Conservation (phyloP, 2,329 filamentous ascomycete species). For the Blastomyces gilchristii region DNA sequence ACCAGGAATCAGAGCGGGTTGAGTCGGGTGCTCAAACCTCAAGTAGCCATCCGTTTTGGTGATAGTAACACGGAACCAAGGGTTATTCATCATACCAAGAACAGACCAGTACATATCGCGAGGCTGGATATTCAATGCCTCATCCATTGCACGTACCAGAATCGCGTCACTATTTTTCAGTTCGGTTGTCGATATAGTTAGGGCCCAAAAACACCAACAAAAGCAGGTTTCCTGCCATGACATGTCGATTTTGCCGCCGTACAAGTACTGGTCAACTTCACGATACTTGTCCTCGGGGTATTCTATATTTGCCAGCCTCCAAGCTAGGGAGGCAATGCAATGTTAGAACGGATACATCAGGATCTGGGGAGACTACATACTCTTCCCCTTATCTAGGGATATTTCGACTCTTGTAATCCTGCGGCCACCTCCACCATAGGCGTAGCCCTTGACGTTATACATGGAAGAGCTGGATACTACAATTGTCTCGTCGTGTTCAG, state of each 20-base stretch:
- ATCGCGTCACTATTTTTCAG: conserved; percentile 59
- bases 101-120: conserved; percentile 95
- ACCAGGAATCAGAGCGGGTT: conserved; percentile 62
- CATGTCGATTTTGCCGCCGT: conserved; percentile 68
- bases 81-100: conserved; percentile 96
- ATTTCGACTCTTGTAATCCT: conserved; percentile 73
- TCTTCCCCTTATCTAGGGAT: conserved; percentile 69
- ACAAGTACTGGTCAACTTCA: conserved; percentile 52
- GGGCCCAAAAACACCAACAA: conserved; percentile 87
- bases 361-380: conserved; percentile 18
- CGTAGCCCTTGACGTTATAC: conserved; percentile 69
- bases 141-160: conserved; percentile 79
- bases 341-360: background rate
- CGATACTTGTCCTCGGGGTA: conserved; percentile 84
- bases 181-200: conserved; percentile 55
- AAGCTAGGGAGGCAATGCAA: conserved; percentile 36
- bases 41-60: conserved; percentile 54
- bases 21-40: conserved; percentile 80
- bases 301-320: conserved; percentile 64
- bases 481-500: conserved; percentile 64
- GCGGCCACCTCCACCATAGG: conserved; percentile 79
- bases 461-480: conserved; percentile 38
- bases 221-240: conserved; percentile 71
- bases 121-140: conserved; percentile 74
- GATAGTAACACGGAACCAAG: conserved; percentile 78